Conservation (phyloP, 164 flowering plant species). For the Vitis riparia region DNA sequence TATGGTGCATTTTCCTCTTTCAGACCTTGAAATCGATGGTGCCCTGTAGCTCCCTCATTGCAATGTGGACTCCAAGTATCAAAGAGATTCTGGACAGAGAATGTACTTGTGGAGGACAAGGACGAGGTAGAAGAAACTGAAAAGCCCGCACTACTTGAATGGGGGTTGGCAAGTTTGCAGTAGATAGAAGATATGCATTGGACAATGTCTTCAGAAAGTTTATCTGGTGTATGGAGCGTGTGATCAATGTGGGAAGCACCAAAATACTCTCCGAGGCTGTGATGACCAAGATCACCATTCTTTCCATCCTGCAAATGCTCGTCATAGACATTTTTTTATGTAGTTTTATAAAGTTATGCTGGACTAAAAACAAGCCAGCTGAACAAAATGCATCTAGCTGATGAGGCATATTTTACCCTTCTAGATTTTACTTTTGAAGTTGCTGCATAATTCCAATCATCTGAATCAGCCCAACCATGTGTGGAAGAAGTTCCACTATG, state of each 20-base stretch:
- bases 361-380: neutral
- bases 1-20: slow-evolving; percentile 35
- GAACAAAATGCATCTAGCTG: neutral
- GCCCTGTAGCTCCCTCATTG: slow-evolving; percentile 27
- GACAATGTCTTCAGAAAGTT: slow-evolving; percentile 63
- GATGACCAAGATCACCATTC: slow-evolving; percentile 29
- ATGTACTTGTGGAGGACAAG: slow-evolving; percentile 51
- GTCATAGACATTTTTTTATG: neutral
- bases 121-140: slow-evolving; percentile 49
- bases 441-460: slow-evolving; percentile 12
- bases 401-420: slow-evolving; percentile 18
- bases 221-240: slow-evolving; percentile 36
- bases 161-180: slow-evolving; percentile 47
- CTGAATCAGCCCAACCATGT: slow-evolving; percentile 9
- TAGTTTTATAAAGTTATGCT: neutral
- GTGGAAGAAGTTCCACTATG: slow-evolving; percentile 15
- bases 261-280: slow-evolving; percentile 61
- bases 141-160: slow-evolving; percentile 17
- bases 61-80: slow-evolving; percentile 55
- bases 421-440: slow-evolving; percentile 15
- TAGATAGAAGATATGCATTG: slow-evolving; percentile 69
- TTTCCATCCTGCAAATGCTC: slow-evolving; percentile 33
- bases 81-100: slow-evolving; percentile 37
- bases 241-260: slow-evolving; percentile 35
- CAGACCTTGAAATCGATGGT: slow-evolving; percentile 17